Percentiles rank a stretch among this genome's conserved stretches.
Evolutionary conservation across 495 filamentous ascomycete species (phyloP).

Genomic region (Penicillium mononematosum): DNA sequence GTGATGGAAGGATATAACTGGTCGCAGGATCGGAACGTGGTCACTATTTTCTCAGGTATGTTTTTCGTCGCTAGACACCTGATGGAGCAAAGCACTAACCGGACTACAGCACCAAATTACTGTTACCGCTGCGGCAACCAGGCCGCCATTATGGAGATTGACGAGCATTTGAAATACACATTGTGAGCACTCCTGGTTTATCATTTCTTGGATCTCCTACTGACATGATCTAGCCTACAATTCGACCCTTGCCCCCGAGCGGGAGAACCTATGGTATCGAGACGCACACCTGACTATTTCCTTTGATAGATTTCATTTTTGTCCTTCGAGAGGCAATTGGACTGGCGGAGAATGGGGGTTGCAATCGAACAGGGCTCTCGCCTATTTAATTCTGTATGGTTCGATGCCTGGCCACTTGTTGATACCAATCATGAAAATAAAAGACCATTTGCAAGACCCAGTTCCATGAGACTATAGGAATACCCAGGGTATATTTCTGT

Average conservation of each 20-base stretch:
- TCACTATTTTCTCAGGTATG: conserved; percentile 97
- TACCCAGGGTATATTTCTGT: background rate
- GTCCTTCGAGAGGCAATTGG: conserved; percentile 33
- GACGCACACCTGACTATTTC: conserved; percentile 97
- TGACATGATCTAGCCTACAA: conserved; percentile 71
- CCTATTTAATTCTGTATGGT: conserved; percentile 44
- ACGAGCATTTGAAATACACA: conserved; percentile 98
- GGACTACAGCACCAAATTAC: conserved; percentile 79
- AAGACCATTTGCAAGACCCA: conserved; percentile 33
- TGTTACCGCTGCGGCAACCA: conserved; percentile 99
- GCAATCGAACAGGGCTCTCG: conserved; percentile 34
- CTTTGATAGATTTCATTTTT: conserved; percentile 61
- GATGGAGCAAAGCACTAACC: conserved; percentile 10
- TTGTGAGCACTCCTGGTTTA: conserved; percentile 67
- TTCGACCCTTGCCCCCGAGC: conserved; percentile 98
- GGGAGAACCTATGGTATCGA: conserved; percentile 97
- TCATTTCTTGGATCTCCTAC: conserved; percentile 4
- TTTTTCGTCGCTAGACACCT: conserved; percentile 2
- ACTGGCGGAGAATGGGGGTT: conserved; percentile 30
- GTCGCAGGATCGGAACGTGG: conserved; percentile 94
- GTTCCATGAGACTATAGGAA: conserved; percentile 6
- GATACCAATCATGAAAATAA: conserved; percentile 54
- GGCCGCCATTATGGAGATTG: conserved; percentile 99
- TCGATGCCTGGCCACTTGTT: conserved; percentile 43
- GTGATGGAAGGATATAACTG: conserved; percentile 99